Evolutionary conservation across 345 rosid genomes (phyloP), one percentile per base, ranked within the genome.

Genomic region (Firmiana major): DNA sequence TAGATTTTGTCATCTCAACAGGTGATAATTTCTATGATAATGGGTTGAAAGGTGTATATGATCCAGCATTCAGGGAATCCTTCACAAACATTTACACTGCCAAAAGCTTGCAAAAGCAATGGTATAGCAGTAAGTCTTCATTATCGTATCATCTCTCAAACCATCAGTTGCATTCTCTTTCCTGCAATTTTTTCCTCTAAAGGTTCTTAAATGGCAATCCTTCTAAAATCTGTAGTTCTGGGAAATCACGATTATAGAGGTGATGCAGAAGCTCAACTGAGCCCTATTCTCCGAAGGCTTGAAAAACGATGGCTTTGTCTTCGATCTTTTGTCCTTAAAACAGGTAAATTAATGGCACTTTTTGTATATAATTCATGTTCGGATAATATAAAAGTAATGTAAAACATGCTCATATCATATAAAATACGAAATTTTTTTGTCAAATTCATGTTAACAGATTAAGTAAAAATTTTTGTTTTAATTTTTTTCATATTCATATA

Each of bases 11-110:
- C 0, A 71, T 88, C 51, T 88, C 91, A 5, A 86, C 91, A 0
- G 91, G 91, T 9, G 91, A 88, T 65, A 84, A 88, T 76, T 88
- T 88, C 80, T 88, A 88, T 22, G 88, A 85, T 46, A 58, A 85
- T 42, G 92, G 92, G 9, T 76, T 89, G 34, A 77, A 66, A 4
- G 84, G 87, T 10, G 63, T 74, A 5, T 58, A 85, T n/a, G 92
- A 89, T 75, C 82, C 83, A 2, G 78, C 81, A 2, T 89, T 89
- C 62, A 64, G 9, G 5, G 85, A 85, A 24, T 87, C 92, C 3
- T 89, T 89, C 69, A 71, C 87, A 60, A 55, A 79, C 3, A 54
- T 88, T 68, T 88, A 86, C 77, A 85, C 85, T 0, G 87, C 88
- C 5, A 45, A 75, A 21, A 82, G 88, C 79, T 75, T 88, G 76